Evolutionary conservation across 1,139 yeast genomes (phyloP), one percentile per base, ranked within the genome.

Genomic region (Kodamaea sp.): DNA sequence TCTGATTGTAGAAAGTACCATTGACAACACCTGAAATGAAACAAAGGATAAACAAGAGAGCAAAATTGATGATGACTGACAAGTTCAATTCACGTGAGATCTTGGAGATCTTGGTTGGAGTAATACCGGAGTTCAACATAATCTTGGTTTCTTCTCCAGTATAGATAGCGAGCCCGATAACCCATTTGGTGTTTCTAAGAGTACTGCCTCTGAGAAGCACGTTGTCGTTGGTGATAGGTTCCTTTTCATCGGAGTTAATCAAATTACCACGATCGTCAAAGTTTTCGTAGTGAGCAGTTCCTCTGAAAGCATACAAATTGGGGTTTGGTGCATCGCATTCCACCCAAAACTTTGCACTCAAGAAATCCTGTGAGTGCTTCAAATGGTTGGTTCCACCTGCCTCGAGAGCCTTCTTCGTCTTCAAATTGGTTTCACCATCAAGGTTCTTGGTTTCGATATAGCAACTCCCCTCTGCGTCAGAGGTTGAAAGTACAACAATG

Each of bases 341-440:
- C 35, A 92, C 67, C 85, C 90, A 81, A 52, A 89, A 87, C 50
- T 77, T 78, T 25, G 89, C 71, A 48, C 80, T 75, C 32, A 83
- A 83, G 42, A 90, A 73, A 54, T 90, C 97, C 20, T 71, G 65
- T 0, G 94, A 71, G 48, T 78, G 89, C 47, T 72, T 75, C 37
- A 87, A 66, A 32, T 67, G 61, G 15, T 61, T 53, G 9, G 66
- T 58, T 24, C 79, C 75, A 16, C 95, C 89, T 49, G 87, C 78
- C 39, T 78, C 76, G 37, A 92, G 63, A 10, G 95, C 81, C 44
- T 79, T 82, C 42, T 88, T 83, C 31, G 80, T 78, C 59, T 92
- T 92, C 57, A 92, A 72, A 56, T 92, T 92, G 4, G 97, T 88
- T 62, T 92, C 98, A 57, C 98, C 98, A 61, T 92, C 97, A 50